Evolutionary conservation across 768 basidiomycete species (phyloP).

Genomic region (Boletus eberwhitei): DNA sequence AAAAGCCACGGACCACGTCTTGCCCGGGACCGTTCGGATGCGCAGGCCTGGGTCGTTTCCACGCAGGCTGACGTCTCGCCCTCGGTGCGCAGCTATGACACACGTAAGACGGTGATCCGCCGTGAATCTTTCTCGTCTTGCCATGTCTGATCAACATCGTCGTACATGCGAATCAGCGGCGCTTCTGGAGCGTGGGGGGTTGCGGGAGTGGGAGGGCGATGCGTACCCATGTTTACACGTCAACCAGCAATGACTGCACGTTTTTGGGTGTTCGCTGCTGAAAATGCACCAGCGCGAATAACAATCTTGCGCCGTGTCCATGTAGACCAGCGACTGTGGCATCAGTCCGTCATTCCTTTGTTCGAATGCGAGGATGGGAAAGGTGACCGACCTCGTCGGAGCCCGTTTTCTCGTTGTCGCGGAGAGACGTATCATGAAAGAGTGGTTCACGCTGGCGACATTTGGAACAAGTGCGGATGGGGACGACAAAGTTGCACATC

Average conservation of each 20-base stretch:
- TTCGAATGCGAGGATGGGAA: not conserved
- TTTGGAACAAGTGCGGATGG: constrained; percentile 32
- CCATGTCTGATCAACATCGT: constrained; percentile 20
- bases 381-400: constrained; percentile 18
- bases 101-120: constrained; percentile 31
- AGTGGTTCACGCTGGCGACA: constrained; percentile 26
- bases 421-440: constrained; percentile 16
- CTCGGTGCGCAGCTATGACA: constrained; percentile 26
- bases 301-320: constrained; percentile 32
- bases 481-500: constrained; percentile 31
- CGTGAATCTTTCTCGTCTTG: constrained; percentile 28
- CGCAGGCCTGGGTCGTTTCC: constrained; percentile 19
- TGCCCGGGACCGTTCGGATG: constrained; percentile 3
- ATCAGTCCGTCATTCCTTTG: not conserved
- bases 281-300: constrained; percentile 29
- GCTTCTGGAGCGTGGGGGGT: not conserved
- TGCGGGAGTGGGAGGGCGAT: not conserved
- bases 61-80: constrained; percentile 16
- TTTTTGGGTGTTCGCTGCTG: constrained; percentile 28
- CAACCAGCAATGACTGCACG: constrained; percentile 25
- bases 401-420: constrained; percentile 16
- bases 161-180: not conserved
- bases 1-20: constrained; percentile 3
- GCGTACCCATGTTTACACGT: constrained; percentile 30
- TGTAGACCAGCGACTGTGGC: constrained; percentile 20